These are phyloP conservation scores for Pichia sp. DNA, from an alignment of 1,139 yeast genomes.

Conservation along the genomic window DNA sequence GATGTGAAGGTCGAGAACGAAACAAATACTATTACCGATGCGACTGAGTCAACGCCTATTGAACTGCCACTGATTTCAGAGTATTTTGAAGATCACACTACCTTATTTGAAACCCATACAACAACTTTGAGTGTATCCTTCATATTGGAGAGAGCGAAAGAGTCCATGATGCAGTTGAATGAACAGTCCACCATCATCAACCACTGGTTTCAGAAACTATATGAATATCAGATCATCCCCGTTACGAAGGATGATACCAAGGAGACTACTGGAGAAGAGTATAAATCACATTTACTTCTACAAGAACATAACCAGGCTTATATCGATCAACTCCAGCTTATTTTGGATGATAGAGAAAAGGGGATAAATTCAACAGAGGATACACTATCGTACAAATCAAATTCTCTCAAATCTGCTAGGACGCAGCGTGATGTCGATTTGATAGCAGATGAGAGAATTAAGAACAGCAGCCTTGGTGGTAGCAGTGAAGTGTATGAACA, in stretches of 20 bases:
- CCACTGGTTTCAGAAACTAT: constrained; percentile 43
- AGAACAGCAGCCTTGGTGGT: not conserved
- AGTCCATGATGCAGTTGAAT: constrained; percentile 38
- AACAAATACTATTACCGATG: too few species aligned
- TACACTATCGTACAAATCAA: constrained; percentile 9
- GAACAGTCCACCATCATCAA: constrained; percentile 52
- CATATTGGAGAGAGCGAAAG: constrained; percentile 12
- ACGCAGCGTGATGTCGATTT: too few species aligned
- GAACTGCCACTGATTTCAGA: constrained; percentile 3
- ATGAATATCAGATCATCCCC: constrained; percentile 34
- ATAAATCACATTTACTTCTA: constrained; percentile 59
- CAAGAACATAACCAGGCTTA: constrained; percentile 67
- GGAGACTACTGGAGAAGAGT: constrained; percentile 63
- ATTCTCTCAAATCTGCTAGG: constrained; percentile 7
- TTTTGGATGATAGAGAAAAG: constrained; percentile 49
- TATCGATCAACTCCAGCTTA: constrained; percentile 51
- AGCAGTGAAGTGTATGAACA: constrained; percentile 4
- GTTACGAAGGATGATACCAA: constrained; percentile 34
- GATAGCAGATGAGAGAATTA: constrained; percentile 7
- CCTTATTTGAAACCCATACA: constrained; percentile 10
- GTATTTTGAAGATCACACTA: constrained; percentile 1
- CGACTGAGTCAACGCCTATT: too few species aligned
- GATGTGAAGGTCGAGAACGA: too few species aligned
- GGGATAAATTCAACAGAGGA: constrained; percentile 33
- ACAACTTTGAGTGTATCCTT: constrained; percentile 13